Conservation (phyloP, 148 eudicot genomes). For the Chenopodium quinoa region DNA sequence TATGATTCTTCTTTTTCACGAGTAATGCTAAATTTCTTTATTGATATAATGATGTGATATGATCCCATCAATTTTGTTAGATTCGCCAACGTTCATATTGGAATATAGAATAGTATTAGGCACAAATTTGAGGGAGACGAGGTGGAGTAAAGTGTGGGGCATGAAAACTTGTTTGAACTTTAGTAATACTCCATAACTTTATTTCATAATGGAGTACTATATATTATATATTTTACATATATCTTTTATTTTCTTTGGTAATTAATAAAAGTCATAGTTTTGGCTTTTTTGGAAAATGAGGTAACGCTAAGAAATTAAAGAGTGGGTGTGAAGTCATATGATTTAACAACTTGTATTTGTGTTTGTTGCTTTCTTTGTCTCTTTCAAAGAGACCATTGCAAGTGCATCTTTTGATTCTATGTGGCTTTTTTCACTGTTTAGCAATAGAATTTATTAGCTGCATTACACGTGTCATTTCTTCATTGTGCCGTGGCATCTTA, state of each 20-base stretch:
- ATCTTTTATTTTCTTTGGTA: background rate
- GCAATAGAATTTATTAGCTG: background rate
- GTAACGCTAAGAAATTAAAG: background rate
- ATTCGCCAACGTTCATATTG: background rate
- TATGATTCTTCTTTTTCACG: background rate
- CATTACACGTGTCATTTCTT: slow-evolving; percentile 8
- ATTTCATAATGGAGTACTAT: background rate
- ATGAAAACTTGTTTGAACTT: background rate
- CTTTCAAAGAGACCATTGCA: slow-evolving; percentile 27
- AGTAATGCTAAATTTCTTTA: background rate
- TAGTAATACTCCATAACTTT: slow-evolving; percentile 4
- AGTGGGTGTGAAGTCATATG: slow-evolving; percentile 28
- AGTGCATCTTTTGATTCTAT: slow-evolving; percentile 15
- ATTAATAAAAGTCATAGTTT: background rate
- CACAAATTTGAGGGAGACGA: slow-evolving; percentile 16
- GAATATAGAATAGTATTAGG: background rate
- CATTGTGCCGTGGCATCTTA: slow-evolving; percentile 1
- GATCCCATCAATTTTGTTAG: background rate
- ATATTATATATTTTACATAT: background rate
- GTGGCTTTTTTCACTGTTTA: background rate
- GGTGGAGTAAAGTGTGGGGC: slow-evolving; percentile 5
- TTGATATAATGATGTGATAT: slow-evolving; percentile 7
- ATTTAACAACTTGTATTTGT: background rate
- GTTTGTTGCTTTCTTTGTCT: slow-evolving; percentile 27
- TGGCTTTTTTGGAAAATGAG: slow-evolving; percentile 4